Conservation (phyloP, 2,329 filamentous ascomycete genomes). For the Fusarium citri region DNA sequence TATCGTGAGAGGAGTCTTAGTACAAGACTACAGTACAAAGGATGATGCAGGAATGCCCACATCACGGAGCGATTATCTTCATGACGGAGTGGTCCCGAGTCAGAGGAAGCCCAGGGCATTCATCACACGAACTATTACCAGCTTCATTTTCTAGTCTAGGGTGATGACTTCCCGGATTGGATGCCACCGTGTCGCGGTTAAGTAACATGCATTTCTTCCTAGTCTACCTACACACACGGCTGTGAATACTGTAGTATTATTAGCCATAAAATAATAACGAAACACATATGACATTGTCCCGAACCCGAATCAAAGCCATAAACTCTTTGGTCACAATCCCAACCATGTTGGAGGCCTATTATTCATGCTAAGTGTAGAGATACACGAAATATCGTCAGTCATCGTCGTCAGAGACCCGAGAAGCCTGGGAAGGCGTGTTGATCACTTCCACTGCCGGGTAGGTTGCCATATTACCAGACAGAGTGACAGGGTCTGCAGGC, state of each 20-base stretch:
- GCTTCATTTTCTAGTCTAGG: conserved; percentile 19
- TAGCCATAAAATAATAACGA: conserved; percentile 8
- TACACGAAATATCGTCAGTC: conserved; percentile 6
- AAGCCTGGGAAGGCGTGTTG: not conserved
- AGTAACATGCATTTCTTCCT: conserved; percentile 20
- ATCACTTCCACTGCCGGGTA: conserved; percentile 26
- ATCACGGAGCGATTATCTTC: not conserved
- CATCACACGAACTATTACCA: conserved; percentile 16
- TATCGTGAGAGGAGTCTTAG: not conserved
- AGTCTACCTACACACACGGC: not conserved
- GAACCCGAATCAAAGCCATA: not conserved
- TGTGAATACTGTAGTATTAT: conserved; percentile 8
- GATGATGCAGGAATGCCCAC: conserved; percentile 16
- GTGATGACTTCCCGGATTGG: conserved; percentile 37
- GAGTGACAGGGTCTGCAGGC: conserved; percentile 24
- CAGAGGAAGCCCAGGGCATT: not conserved
- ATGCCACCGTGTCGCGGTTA: conserved; percentile 25
- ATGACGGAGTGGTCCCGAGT: conserved; percentile 1
- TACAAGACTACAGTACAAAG: not conserved
- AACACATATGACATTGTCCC: not conserved
- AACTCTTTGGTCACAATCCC: conserved; percentile 13
- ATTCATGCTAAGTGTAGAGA: not conserved
- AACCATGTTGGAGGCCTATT: not conserved
- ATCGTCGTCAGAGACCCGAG: conserved; percentile 9
- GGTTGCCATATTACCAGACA: not conserved